Evolutionary conservation across 129 eudicot genomes (phyloP).

Genomic region (Daucus carota): DH1_v3.0 NC_030382.2:47200501-47201000

Average conservation of each 20-base stretch:
- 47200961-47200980: no score
- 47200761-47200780: neutral
- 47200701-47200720: neutral
- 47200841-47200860: neutral
- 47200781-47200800: neutral
- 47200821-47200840: neutral
- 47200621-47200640: neutral
- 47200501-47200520: constrained; percentile 8
- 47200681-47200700: neutral
- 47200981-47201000: no score
- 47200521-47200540: neutral
- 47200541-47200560: constrained; percentile 5
- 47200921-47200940: neutral
- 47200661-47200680: neutral
- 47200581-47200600: neutral
- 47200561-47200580: constrained; percentile 15
- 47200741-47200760: constrained; percentile 5
- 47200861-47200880: neutral
- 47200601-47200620: neutral
- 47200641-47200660: neutral
- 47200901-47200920: neutral
- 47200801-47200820: neutral
- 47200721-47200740: neutral
- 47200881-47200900: neutral
- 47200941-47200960: no score